phyloP scores from a whole-genome alignment of 2,329 filamentous ascomycete genomes.

The Pseudopithomyces maydicus region DNA sequence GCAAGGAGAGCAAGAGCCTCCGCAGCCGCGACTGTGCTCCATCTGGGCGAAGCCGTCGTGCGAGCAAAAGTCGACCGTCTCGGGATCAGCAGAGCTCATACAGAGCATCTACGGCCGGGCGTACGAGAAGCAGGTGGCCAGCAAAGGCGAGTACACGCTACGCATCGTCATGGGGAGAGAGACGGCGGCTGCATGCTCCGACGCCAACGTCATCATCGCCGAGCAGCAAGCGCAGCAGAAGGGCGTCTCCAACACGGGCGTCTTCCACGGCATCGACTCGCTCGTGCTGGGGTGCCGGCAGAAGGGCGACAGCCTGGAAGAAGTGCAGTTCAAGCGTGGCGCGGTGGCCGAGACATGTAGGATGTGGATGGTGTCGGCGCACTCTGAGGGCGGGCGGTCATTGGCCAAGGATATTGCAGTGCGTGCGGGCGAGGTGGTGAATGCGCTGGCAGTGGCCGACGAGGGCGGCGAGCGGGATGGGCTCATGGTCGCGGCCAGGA shows the following conservation, averaged over 20 bases:
- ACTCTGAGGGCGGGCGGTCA: slow-evolving; percentile 38
- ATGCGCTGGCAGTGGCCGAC: slow-evolving; percentile 22
- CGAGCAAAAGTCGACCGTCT: slow-evolving; percentile 22
- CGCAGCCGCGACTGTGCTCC: slow-evolving; percentile 39
- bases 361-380: slow-evolving; percentile 40
- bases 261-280: slow-evolving; percentile 37
- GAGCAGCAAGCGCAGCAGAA: slow-evolving; percentile 25
- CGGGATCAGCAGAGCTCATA: slow-evolving; percentile 34
- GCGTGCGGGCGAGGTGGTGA: slow-evolving; percentile 40
- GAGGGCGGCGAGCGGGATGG: slow-evolving; percentile 20
- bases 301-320: slow-evolving; percentile 43
- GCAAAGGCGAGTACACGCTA: slow-evolving; percentile 36
- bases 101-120: slow-evolving; percentile 40
- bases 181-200: slow-evolving; percentile 26
- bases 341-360: slow-evolving; percentile 33
- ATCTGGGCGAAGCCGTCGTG: slow-evolving; percentile 40
- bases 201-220: slow-evolving; percentile 37
- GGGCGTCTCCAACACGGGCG: slow-evolving; percentile 20
- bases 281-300: slow-evolving; percentile 42
- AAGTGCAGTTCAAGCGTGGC: slow-evolving; percentile 45
- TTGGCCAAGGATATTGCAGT: slow-evolving; percentile 43
- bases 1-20: slow-evolving; percentile 25
- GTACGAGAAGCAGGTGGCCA: slow-evolving; percentile 43
- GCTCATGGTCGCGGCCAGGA: slow-evolving; percentile 36
- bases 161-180: slow-evolving; percentile 34